Base-by-base conservation (phyloP, 768 basidiomycete genomes). In the Gymnopilus dilepis region DNA sequence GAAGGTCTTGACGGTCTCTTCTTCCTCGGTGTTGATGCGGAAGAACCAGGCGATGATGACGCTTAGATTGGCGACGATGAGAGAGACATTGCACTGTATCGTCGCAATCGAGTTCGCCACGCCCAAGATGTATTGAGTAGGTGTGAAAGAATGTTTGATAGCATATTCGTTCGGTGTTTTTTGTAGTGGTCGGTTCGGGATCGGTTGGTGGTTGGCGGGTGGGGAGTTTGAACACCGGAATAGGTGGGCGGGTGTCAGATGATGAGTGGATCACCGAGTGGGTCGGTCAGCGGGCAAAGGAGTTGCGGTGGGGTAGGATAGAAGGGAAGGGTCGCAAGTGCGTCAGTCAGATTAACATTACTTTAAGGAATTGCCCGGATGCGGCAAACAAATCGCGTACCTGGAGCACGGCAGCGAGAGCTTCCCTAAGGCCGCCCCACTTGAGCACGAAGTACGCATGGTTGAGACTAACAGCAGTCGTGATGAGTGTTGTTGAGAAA, bases 401-500 rank as follows among this genome's bases (percentile, higher is more conserved):
- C 75, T 80, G 78, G 8, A 77, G 34, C n/a, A 75, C 65, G 4
- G 76, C 77, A 0, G 74, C 68, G 15, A 70, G 56, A 1, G 69
- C 63, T 42, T 70, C 71, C 42, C 60, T 54, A 3, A 72, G 28
- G 1, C 70, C 72, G 12, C 69, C 69, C 33, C 60, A 59, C 8
- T 28, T 61, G 3, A 73, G 63, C 30, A 81, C 68, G 60, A 74
- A 69, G 55, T 73, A 67, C 0, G 75, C 76, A 33, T 80, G 81
- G 11, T 77, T 73, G 12, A 74, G 67, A 54, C 74, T 77, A 51
- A 77, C 70, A 17, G 75, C 67, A 21, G 74, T 77, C 13, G 76
- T 78, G 48, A 77, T 64, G 52, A 80, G 73, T 24, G 76, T 78
- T 15, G 82, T 69, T 6, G 80, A 80, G 68, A 83, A 82, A 41